A percentile compares a stretch with the other conserved stretches of the same genome.
Conservation (phyloP, 2,329 filamentous ascomycete species). For the Curvularia lunata region DNA sequence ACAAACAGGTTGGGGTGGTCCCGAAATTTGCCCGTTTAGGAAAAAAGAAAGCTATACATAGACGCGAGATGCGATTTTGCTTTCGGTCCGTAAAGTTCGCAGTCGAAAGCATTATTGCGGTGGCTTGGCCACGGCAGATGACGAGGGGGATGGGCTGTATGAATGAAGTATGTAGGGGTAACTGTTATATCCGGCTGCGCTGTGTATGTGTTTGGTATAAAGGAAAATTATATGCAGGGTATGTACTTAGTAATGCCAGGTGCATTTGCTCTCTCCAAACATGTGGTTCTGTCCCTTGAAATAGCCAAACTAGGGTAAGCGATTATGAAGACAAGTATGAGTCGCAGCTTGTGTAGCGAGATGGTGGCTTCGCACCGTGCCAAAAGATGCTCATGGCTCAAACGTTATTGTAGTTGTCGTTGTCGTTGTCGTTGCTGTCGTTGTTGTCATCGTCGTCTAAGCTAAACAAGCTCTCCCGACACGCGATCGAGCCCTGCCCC, state of each 20-base stretch:
- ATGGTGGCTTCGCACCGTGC: background rate
- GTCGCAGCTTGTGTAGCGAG: background rate
- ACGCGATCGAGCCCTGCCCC: constrained; percentile 2
- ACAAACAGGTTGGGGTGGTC: background rate
- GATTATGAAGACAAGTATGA: background rate
- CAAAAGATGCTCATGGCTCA: background rate
- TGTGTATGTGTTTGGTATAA: background rate
- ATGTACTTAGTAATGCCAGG: background rate
- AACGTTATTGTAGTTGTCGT: background rate
- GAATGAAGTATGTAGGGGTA: background rate
- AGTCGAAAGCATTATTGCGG: background rate
- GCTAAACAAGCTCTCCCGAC: constrained; percentile 9
- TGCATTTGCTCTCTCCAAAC: background rate
- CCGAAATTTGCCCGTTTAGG: background rate
- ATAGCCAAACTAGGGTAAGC: background rate
- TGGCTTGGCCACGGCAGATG: background rate
- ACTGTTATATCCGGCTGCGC: background rate
- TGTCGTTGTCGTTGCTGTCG: background rate
- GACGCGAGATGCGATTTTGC: background rate
- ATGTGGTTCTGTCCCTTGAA: background rate
- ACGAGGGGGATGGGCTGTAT: background rate
- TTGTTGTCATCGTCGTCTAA: background rate
- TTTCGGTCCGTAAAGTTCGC: background rate
- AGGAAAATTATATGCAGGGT: constrained; percentile 1
- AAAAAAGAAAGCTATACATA: background rate